Evolutionary conservation across 1,139 yeast species (phyloP).

Genomic region (Magnusiomyces sp.): DNA sequence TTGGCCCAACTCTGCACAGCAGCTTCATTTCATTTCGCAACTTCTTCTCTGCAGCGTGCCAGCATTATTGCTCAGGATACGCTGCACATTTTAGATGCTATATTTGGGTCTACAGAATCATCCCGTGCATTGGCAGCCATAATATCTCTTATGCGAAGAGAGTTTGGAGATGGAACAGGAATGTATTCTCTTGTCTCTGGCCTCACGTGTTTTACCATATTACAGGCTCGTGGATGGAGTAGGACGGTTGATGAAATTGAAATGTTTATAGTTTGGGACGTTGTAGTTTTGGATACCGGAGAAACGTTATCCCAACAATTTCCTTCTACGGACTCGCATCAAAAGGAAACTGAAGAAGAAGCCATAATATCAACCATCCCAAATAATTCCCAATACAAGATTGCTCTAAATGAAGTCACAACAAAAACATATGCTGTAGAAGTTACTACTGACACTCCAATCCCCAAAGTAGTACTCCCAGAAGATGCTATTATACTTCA

Average conservation of each 20-base stretch:
- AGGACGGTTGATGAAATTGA: slow-evolving; percentile 23
- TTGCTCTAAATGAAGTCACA: slow-evolving; percentile 21
- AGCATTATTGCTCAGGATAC: slow-evolving; percentile 27
- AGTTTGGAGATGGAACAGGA: slow-evolving; percentile 27
- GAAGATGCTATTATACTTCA: slow-evolving; percentile 21
- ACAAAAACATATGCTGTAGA: slow-evolving; percentile 21
- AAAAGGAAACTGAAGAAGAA: slow-evolving; percentile 20
- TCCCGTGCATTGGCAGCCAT: slow-evolving; percentile 29
- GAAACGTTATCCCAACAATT: slow-evolving; percentile 27
- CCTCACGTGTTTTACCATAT: slow-evolving; percentile 25
- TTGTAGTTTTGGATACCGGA: slow-evolving; percentile 29
- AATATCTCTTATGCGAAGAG: slow-evolving; percentile 24
- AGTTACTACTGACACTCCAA: slow-evolving; percentile 15
- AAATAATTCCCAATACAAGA: slow-evolving; percentile 22
- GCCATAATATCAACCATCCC: slow-evolving; percentile 23
- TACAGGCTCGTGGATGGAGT: slow-evolving; percentile 27
- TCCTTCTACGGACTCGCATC: slow-evolving; percentile 13
- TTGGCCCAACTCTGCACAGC: slow-evolving; percentile 27
- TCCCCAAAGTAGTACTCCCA: slow-evolving; percentile 18
- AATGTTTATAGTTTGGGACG: slow-evolving; percentile 29
- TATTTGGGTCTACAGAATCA: slow-evolving; percentile 31
- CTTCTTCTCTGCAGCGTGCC: slow-evolving; percentile 22
- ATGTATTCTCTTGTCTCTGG: slow-evolving; percentile 27
- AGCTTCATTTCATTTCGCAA: slow-evolving; percentile 26
- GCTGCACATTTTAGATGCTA: slow-evolving; percentile 27